phyloP scores from a whole-genome alignment of 176 grass and related monocot species.

The Luzula sylvatica region DNA sequence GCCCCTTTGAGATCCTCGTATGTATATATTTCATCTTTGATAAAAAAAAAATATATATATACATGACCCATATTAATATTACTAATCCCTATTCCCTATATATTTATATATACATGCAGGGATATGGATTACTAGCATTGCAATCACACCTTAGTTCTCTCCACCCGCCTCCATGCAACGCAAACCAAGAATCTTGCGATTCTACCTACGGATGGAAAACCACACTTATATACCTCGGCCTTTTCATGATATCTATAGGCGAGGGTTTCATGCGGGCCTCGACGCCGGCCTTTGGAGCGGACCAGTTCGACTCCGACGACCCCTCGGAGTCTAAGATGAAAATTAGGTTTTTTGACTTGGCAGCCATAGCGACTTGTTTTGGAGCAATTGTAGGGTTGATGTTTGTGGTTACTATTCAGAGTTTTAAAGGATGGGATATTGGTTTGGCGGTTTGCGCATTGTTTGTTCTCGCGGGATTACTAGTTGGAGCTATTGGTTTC shows the following conservation, averaged over 20 bases:
- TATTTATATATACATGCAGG: slow-evolving; percentile 16
- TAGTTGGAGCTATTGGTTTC: slow-evolving; percentile 12
- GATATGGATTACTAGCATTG: slow-evolving; percentile 34
- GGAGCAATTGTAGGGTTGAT: slow-evolving; percentile 24
- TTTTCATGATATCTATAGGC: slow-evolving; percentile 27
- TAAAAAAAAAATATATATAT: no score
- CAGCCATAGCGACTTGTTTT: slow-evolving; percentile 23
- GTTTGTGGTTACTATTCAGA: slow-evolving; percentile 31
- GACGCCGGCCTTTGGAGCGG: slow-evolving; percentile 29
- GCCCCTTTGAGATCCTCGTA: slow-evolving; percentile 4
- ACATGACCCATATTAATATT: no score
- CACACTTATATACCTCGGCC: slow-evolving; percentile 12
- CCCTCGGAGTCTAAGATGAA: slow-evolving; percentile 7
- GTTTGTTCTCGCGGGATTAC: slow-evolving; percentile 14
- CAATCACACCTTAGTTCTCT: slow-evolving; percentile 32
- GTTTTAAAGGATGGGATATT: slow-evolving; percentile 28
- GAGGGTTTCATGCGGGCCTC: slow-evolving; percentile 29
- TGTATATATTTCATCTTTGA: no score
- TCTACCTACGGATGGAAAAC: slow-evolving; percentile 19
- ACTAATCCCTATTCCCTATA: no score
- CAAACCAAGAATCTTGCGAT: slow-evolving; percentile 27
- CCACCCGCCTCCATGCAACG: slow-evolving; percentile 27
- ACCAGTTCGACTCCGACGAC: slow-evolving; percentile 33
- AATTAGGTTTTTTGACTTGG: slow-evolving; percentile 32
- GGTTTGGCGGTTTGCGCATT: slow-evolving; percentile 26